Base-by-base conservation (phyloP, 306 rosid species). In the Geum urbanum region DNA sequence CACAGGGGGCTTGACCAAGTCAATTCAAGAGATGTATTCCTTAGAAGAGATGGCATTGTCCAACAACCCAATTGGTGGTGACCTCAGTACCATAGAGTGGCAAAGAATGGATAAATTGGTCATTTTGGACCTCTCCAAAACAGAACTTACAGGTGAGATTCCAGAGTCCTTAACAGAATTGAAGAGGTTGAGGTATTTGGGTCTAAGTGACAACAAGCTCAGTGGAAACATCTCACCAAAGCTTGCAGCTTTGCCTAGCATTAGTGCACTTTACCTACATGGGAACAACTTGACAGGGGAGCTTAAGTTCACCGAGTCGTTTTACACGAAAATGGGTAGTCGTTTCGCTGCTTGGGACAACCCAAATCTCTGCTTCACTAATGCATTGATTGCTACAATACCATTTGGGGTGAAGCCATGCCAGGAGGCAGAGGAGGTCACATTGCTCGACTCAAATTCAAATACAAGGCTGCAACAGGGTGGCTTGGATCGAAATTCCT, bases 291-390 rank as follows among this genome's bases (percentile, higher is more conserved):
- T 95, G 48, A 74, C 80, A 27, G 98, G 98, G 14, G 83, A 77
- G 79, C 74, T 94, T 71, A 70, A 83, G 67, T 94, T 94, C 81
- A 70, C 95, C 8, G 75, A 66, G 37, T 54, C 63, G 78, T 90
- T 94, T 79, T 86, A 85, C 61, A 74, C 75, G 19, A 90, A 85
- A 82, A 67, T 88, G 92, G 92, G 94, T 10, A 86, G 91, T 69
- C 86, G 97, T 59, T 92, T 92, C 79, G 92, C 97, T 55, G 97
- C 89, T 9, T 83, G 88, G 96, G 81, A 72, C 73, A 94, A 94
- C 64, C 89, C 98, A 2, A 81, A 87, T 80, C 89, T 94, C 70
- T 94, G 98, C 48, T 88, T 80, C 86, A 71, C 66, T 12, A 66
- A 71, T 74, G 85, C 76, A 68, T 72, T 61, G 72, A 72, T 76